phyloP scores from a whole-genome alignment of 768 basidiomycete genomes.

The Lanmaoa pseudosensibilis region DNA sequence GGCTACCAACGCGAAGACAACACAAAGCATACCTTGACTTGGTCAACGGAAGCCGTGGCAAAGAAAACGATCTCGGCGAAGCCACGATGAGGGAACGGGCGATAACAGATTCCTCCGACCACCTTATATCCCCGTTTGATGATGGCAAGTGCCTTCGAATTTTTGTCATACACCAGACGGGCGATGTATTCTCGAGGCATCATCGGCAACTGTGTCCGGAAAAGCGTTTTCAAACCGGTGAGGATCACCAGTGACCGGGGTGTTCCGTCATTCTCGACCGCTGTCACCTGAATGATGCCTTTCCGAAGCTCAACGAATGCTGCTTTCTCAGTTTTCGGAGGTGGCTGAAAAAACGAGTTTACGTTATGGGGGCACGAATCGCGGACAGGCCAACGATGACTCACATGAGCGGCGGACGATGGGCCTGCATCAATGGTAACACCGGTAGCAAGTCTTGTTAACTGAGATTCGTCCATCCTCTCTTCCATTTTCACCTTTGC shows the following conservation, averaged over 20 bases:
- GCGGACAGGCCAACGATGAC: slow-evolving; percentile 18
- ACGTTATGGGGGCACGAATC: background rate
- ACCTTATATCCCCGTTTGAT: slow-evolving; percentile 94
- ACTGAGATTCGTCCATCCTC: slow-evolving; percentile 74
- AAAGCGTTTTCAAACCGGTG: slow-evolving; percentile 94
- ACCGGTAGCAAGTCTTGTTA: slow-evolving; percentile 76
- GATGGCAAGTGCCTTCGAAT: slow-evolving; percentile 92
- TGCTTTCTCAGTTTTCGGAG: slow-evolving; percentile 68
- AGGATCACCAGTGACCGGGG: slow-evolving; percentile 81
- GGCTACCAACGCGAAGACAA: background rate
- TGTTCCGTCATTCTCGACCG: slow-evolving; percentile 80
- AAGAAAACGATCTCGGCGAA: slow-evolving; percentile 99
- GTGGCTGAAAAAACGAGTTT: slow-evolving; percentile 40
- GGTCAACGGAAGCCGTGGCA: slow-evolving; percentile 93
- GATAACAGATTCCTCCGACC: slow-evolving; percentile 95
- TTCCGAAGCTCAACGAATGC: slow-evolving; percentile 78
- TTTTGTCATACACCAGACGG: slow-evolving; percentile 87
- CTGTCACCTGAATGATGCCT: slow-evolving; percentile 78
- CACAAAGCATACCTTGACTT: slow-evolving; percentile 76
- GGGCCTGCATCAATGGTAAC: slow-evolving; percentile 70
- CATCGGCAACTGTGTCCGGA: slow-evolving; percentile 96
- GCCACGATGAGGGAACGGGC: slow-evolving; percentile 90
- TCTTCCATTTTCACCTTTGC: slow-evolving; percentile 71
- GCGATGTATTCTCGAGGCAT: slow-evolving; percentile 99
- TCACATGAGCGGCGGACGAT: slow-evolving; percentile 47